Evolutionary conservation across 345 rosid genomes (phyloP), one percentile per base, ranked within the genome.

Genomic region (Citrus maxima): DNA sequence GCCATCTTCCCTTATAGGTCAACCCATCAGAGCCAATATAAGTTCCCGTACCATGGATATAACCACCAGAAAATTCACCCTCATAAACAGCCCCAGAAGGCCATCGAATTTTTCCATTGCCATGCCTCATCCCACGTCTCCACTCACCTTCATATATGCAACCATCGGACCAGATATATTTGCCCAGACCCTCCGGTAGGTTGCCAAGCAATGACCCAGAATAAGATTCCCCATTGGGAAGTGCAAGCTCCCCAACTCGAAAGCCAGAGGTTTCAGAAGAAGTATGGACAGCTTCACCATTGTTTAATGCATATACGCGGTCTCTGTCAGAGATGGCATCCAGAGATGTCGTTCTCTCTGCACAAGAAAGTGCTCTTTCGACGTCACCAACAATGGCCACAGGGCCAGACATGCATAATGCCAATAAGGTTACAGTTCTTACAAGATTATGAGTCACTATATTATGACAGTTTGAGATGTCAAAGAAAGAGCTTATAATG

Each of bases 1-100:
- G 83, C 98, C 98, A 96, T 80, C 97, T 88, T 80, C 99, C 99
- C 78, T 75, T 90, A 75, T 90, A 96, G n/a, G 88, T 88, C 70
- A 90, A 58, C 3, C 83, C 90, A 66, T 85, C 85, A 46, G 90
- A 78, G 72, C 85, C 85, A 25, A 80, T 82, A 78, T 87, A 89
- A 21, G 91, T 89, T 77, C 98, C 99, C 3, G 91, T 69, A 38
- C 98, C 99, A 63, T 94, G 91, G 69, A 91, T 89, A 85, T 96
- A 96, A 61, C 98, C 97, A 24, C 97, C 97, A 27, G 89, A 90
- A 75, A 91, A 94, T 75, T 96, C 99, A 74, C 99, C 99, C 40
- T 92, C 95, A 83, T 91, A 94, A 65, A 77, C 69, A 38, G 92
- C 85, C 78, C 97, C 97, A 19, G 97, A 87, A 82, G 93, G 88